Base-by-base conservation (phyloP, 805 yeast genomes). In the Ogataea methanolica region DNA sequence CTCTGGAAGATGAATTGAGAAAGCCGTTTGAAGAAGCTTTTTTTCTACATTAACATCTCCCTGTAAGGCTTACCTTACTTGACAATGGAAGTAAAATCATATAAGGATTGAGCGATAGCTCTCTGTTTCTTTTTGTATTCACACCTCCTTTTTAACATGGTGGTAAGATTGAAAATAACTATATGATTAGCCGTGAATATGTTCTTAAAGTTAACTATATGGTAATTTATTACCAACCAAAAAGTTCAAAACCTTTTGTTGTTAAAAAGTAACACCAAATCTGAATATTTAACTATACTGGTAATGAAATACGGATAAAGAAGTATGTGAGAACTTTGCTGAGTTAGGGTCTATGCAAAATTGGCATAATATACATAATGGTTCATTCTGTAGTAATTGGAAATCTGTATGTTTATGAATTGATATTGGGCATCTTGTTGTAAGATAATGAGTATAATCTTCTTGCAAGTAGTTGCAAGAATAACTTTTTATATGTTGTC, bases 391-490 rank as follows among this genome's bases (percentile, higher is more conserved):
- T 70, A 52, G 85, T 2, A 26, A 29, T 31, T 11, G 23, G 16
- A 7, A 39, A 26, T 3, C 36, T 29, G 16, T 36, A 82, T 61
- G 85, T 91, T 0, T 77, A 83, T 21, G 72, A 60, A 1, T 81
- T 83, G 45, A 86, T 82, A 50, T 74, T 71, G 4, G 75, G 66
- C 0, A 92, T 89, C 42, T 90, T 70, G n/a, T 91, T 91, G 63
- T 81, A 79, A 51, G 78, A 71, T 52, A 46, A 41, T 9, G 87
- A 78, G 5, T 78, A 75, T 41, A 75, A 71, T 11, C 87, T 66
- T 56, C 83, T 79, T 51, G 76, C 78, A 62, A 80, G 84, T 34
- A 83, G 65, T 52, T 79, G 71, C 91, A 90, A 85, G 86, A 88
- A 84, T n/a, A 82, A 68, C 36, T 86, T 69, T 50, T 82, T 72